These are phyloP conservation scores for Davidsoniella virescens DNA, from an alignment of 2,329 filamentous ascomycete genomes.

Conservation along the genomic window DNA sequence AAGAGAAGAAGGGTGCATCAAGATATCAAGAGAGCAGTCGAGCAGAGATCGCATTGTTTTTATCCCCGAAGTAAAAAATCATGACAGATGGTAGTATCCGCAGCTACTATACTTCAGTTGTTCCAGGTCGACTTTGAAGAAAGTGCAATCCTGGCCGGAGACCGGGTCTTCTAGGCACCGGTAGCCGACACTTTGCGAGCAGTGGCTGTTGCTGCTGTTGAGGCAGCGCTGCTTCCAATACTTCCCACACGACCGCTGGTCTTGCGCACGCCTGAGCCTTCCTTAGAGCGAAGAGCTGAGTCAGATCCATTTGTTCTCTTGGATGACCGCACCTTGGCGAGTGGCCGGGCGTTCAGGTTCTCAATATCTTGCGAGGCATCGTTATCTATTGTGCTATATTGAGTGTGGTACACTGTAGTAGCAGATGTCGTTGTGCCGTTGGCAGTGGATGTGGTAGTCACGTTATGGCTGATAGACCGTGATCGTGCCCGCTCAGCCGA, in stretches of 20 bases:
- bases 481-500: constrained; percentile 6
- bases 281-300: constrained; percentile 33
- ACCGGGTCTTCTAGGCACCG: constrained; percentile 20
- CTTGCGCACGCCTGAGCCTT: constrained; percentile 42
- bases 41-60: constrained; percentile 7
- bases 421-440: constrained; percentile 30
- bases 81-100: not conserved
- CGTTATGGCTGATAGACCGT: constrained; percentile 58
- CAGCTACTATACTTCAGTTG: not conserved
- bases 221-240: constrained; percentile 22
- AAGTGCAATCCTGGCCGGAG: constrained; percentile 14
- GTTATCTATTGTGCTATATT: constrained; percentile 35
- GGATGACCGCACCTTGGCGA: constrained; percentile 12
- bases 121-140: constrained; percentile 14
- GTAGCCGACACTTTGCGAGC: constrained; percentile 36
- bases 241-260: constrained; percentile 50
- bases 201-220: constrained; percentile 26
- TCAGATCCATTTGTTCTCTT: constrained; percentile 19
- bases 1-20: not conserved
- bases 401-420: constrained; percentile 39
- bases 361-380: constrained; percentile 55
- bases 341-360: constrained; percentile 38
- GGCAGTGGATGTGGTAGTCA: not conserved
- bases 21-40: not conserved
- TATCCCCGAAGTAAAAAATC: not conserved